Percentiles rank a stretch among this genome's conserved stretches.
Evolutionary conservation across 177 flowering plant genomes (phyloP).

Genomic region (Vitis hybrid): DNA sequence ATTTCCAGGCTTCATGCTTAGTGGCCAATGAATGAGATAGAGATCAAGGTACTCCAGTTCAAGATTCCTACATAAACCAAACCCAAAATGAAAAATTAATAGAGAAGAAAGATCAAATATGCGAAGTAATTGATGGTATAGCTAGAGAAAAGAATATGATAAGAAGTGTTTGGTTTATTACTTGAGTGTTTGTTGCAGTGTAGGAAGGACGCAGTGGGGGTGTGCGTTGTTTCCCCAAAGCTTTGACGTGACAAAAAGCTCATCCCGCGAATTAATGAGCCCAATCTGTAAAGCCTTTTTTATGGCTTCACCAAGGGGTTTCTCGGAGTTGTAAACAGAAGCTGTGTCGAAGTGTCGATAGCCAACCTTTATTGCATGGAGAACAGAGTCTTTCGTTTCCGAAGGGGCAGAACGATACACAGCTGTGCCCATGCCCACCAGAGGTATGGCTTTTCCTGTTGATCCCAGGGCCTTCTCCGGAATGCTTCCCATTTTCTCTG

Average conservation of each 20-base stretch:
- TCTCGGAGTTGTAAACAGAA: slow-evolving; percentile 23
- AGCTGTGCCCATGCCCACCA: slow-evolving; percentile 31
- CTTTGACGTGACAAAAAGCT: slow-evolving; percentile 56
- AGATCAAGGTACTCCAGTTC: no score
- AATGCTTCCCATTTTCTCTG: neutral
- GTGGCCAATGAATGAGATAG: no score
- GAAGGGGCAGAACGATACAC: slow-evolving; percentile 4
- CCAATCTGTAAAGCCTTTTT: slow-evolving; percentile 38
- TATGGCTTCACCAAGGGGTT: slow-evolving; percentile 41
- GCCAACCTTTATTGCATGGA: slow-evolving; percentile 37
- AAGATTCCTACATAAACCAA: no score
- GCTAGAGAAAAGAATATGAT: no score
- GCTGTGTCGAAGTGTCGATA: slow-evolving; percentile 53
- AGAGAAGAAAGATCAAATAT: no score
- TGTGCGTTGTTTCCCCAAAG: slow-evolving; percentile 37
- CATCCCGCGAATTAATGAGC: slow-evolving; percentile 34
- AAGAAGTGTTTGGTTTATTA: neutral
- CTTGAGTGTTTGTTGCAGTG: slow-evolving; percentile 25
- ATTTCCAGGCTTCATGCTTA: no score
- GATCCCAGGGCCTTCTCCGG: no score
- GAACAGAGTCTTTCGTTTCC: slow-evolving; percentile 6
- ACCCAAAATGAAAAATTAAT: no score
- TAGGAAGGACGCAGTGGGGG: slow-evolving; percentile 41
- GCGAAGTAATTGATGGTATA: no score
- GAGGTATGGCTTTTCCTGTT: slow-evolving; percentile 4